Base-by-base conservation (phyloP, 805 yeast species). In the Suhomyces sp. region DNA sequence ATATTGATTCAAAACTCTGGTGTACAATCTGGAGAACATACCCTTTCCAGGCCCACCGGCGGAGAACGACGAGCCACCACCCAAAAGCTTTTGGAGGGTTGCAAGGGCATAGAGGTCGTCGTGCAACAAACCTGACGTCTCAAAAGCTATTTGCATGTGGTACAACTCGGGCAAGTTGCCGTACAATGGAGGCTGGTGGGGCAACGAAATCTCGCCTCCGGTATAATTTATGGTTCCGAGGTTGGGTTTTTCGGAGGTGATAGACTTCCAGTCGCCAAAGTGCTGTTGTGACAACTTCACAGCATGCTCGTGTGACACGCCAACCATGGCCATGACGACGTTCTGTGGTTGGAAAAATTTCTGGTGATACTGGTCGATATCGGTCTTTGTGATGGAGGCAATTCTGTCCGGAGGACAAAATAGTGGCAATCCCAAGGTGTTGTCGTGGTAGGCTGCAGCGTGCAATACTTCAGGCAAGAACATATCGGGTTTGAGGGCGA, bases 11-110 rank as follows among this genome's bases (percentile, higher is more conserved):
- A 94, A 77, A 2, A 94, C 96, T 60, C 91, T 83, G 0, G 97
- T 89, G 73, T 91, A 94, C 21, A 96, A 81, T 53, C 98, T 80
- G 3, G 97, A 89, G 67, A 91, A 94, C 98, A 94, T 92, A 3
- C 99, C 99, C 69, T 94, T 94, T 49, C 99, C 99, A 15, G 99
- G 99, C 0, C 99, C 99, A 58, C 99, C 99, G 8, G 99, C 98
- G 17, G 96, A 86, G 65, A 94, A 94, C 1, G 98, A 91, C 4
- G 97, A 96, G 52, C 98, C 99, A 35, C 98, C 97, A 43, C 99
- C 99, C 12, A 94, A 73, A 20, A 93, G 75, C 53, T 92, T 89
- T 66, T 94, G 98, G 52, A 94, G 76, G 1, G 91, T 84, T 1
- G 98, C 97, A 39, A 91, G 74, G 1, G 96, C 96, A 63, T 94